phyloP scores from a whole-genome alignment of 2,329 filamentous ascomycete species.

The Trichoderma guizhouense region DNA sequence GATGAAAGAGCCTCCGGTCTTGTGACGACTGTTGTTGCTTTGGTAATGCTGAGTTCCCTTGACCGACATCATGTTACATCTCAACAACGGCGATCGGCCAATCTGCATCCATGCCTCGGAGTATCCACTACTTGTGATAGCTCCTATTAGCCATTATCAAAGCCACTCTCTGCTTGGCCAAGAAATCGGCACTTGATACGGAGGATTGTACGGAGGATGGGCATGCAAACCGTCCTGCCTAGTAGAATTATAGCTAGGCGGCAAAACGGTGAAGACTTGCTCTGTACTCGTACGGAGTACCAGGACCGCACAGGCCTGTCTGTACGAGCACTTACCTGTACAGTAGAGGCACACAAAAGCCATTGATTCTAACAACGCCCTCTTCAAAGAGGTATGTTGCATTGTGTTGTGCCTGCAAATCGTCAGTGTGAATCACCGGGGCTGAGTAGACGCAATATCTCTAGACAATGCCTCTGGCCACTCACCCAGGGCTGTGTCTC shows the following conservation, averaged over 20 bases:
- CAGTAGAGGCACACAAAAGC: background rate
- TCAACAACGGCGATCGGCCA: background rate
- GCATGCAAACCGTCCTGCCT: background rate
- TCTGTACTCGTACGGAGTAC: background rate
- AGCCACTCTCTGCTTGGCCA: background rate
- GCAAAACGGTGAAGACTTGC: background rate
- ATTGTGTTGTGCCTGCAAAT: background rate
- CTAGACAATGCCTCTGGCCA: background rate
- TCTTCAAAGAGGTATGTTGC: background rate
- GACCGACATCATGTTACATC: conserved; percentile 7
- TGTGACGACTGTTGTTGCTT: background rate
- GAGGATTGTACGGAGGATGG: background rate
- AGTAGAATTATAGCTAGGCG: background rate
- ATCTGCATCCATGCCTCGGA: background rate
- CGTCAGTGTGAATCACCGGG: background rate
- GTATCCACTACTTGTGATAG: background rate
- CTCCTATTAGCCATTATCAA: background rate
- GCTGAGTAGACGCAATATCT: background rate
- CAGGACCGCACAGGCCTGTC: background rate
- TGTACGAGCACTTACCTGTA: background rate
- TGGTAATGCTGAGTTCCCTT: background rate
- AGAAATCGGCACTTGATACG: background rate
- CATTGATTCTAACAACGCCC: background rate
- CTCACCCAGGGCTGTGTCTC: background rate
- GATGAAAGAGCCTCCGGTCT: background rate